Evolutionary conservation across 768 basidiomycete genomes (phyloP).

Genomic region (Strobilomyces confusus): DNA sequence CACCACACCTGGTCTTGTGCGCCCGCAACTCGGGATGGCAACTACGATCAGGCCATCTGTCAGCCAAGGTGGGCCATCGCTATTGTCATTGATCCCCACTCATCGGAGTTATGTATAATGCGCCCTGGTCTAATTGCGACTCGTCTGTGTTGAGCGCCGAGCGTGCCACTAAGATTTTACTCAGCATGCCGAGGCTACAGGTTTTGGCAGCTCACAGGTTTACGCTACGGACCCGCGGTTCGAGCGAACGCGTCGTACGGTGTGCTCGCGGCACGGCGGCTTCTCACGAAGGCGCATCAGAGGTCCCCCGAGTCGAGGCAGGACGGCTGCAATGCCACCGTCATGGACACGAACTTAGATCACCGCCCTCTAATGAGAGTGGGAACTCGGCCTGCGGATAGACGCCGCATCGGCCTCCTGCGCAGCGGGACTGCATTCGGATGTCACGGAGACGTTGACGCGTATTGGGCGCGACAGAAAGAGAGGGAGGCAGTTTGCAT

Average conservation of each 20-base stretch:
- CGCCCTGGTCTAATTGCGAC: background rate
- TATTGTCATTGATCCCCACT: slow-evolving; percentile 18
- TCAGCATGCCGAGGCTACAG: slow-evolving; percentile 9
- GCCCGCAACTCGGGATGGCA: slow-evolving; percentile 10
- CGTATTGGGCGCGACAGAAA: slow-evolving; percentile 37
- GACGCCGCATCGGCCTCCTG: background rate
- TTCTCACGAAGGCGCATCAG: slow-evolving; percentile 30
- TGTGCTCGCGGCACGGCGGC: slow-evolving; percentile 8
- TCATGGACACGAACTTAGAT: slow-evolving; percentile 49
- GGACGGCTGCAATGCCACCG: slow-evolving; percentile 32
- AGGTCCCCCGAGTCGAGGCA: slow-evolving; percentile 27
- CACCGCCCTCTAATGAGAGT: slow-evolving; percentile 13
- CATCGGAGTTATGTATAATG: slow-evolving; percentile 7
- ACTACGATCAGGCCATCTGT: slow-evolving; percentile 10
- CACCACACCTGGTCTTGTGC: background rate
- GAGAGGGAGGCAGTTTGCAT: background rate
- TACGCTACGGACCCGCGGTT: background rate
- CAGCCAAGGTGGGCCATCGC: slow-evolving; percentile 16
- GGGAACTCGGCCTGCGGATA: slow-evolving; percentile 6
- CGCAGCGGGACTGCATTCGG: slow-evolving; percentile 23
- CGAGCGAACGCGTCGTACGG: background rate
- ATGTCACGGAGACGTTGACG: slow-evolving; percentile 31
- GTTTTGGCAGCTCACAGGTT: background rate
- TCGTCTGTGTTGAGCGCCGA: slow-evolving; percentile 6
- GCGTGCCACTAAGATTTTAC: background rate